phyloP scores from a whole-genome alignment of 2,329 filamentous ascomycete genomes.

The Curvularia sp. region DNA sequence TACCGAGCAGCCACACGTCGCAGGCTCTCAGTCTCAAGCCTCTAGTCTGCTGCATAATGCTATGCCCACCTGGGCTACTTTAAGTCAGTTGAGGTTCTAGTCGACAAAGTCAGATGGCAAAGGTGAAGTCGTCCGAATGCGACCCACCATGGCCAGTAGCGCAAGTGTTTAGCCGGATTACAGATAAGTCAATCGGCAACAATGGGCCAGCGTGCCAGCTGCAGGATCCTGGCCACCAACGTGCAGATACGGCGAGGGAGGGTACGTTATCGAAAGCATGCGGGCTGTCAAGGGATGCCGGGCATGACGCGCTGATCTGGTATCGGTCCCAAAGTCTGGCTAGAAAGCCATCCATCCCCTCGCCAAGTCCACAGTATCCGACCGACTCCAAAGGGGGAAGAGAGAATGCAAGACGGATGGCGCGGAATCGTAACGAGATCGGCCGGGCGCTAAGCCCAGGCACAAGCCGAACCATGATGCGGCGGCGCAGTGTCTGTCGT shows the following conservation, averaged over 20 bases:
- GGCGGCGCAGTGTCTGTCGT: constrained; percentile 6
- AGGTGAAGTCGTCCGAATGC: constrained; percentile 6
- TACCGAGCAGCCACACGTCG: constrained; percentile 18
- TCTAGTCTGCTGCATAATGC: constrained; percentile 12
- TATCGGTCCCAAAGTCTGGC: background rate
- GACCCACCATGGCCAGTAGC: constrained; percentile 14
- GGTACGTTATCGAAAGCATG: constrained; percentile 13
- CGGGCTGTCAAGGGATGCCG: background rate
- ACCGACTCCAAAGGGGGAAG: background rate
- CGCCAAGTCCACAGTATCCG: background rate
- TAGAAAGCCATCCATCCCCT: background rate
- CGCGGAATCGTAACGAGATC: constrained; percentile 9
- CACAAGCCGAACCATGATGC: constrained; percentile 2
- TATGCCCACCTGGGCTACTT: constrained; percentile 5
- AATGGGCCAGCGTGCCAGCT: constrained; percentile 8
- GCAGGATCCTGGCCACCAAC: constrained; percentile 16
- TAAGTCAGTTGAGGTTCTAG: constrained; percentile 9
- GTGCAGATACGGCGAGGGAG: constrained; percentile 14
- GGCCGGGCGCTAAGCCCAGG: constrained; percentile 17
- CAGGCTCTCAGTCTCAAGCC: constrained; percentile 9
- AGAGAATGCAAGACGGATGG: constrained; percentile 3
- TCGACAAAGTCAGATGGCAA: constrained; percentile 9
- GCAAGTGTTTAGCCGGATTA: constrained; percentile 7
- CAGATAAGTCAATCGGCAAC: constrained; percentile 13
- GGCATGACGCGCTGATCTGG: constrained; percentile 3